Base-by-base conservation (phyloP, 1,284 basidiomycete species). In the Malassezia psittaci region DNA sequence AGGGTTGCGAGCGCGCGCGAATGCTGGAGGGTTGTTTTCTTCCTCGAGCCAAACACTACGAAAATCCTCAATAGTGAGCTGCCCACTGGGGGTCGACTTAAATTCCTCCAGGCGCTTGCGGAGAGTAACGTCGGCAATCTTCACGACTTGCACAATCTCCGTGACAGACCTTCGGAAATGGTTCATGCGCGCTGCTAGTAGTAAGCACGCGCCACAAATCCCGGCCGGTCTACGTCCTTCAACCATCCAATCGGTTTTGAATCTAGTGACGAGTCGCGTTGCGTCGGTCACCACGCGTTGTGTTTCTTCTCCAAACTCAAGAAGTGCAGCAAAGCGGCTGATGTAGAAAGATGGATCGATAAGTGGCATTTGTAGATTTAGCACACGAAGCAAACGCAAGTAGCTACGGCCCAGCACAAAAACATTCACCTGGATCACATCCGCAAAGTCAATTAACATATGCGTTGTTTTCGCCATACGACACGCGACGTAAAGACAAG, bases 341-440 rank as follows among this genome's bases (percentile, higher is more conserved):
- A 98, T 96, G 78, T 94, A 96, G 74, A 96, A 88, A 0, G 90
- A 90, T 0, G 94, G 94, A 71, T 99, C 94, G 65, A 96, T 86
- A 46, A 91, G 83, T 0, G 88, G 88, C 8, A 94, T 81, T 1
- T 62, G 59, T n/a, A 98, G 81, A 64, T 88, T 86, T 59, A 98
- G 84, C 0, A 85, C 86, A 67, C 88, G 85, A 5, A 96, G 85
- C 24, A 98, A 85, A 73, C 94, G 89, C 47, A 98, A 83, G 71
- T 96, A 99, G 0, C 88, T 93, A 53, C 91, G 86, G 0, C 94
- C 94, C 21, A 99, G 85, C 69, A 91, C 88, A 69, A 96, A 98
- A 8, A 99, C 94, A 70, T 98, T 98, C 65, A 96, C 89, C 60
- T 74, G 66, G 46, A 74, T 69, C 18, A 69, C 65, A 48, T 74